Evolutionary conservation across 139 green algal species (phyloP).

Genomic region (Auxenochlorella pyrenoidosa): DNA sequence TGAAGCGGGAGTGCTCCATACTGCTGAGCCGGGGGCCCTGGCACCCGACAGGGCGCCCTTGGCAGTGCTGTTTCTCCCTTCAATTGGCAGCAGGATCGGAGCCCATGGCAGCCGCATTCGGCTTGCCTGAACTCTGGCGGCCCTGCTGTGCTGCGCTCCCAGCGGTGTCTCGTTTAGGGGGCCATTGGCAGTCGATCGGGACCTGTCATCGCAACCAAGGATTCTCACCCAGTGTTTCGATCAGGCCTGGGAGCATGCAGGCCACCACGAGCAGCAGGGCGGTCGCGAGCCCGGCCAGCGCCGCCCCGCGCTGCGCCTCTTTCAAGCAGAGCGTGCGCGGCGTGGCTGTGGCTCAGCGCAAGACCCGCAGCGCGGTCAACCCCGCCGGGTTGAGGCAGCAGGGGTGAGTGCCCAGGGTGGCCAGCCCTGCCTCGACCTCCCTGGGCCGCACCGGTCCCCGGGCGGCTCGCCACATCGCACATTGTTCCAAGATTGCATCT

Average conservation of each 20-base stretch:
- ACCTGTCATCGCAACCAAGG: too few relatives aligned
- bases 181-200: too few relatives aligned
- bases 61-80: too few relatives aligned
- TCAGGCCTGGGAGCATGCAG: too few relatives aligned
- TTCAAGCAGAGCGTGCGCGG: conserved; percentile 25
- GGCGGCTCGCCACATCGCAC: not conserved
- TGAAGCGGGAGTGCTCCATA: conserved; percentile 29
- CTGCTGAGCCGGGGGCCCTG: not conserved
- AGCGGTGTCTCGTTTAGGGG: not conserved
- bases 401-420: conserved; percentile 9
- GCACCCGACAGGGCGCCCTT: too few relatives aligned
- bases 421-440: conserved; percentile 13
- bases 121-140: too few relatives aligned
- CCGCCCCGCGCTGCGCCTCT: not conserved
- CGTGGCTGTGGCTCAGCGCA: not conserved
- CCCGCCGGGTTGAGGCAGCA: conserved; percentile 13
- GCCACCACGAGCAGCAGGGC: too few relatives aligned
- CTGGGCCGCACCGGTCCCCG: not conserved
- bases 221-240: too few relatives aligned
- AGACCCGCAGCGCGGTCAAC: conserved; percentile 1
- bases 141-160: not conserved
- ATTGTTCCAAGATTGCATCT: not conserved
- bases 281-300: not conserved
- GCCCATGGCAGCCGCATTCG: too few relatives aligned
- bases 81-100: too few relatives aligned